phyloP scores from a whole-genome alignment of 192 early-diverging fungal species.

The Backusella westeae region DNA sequence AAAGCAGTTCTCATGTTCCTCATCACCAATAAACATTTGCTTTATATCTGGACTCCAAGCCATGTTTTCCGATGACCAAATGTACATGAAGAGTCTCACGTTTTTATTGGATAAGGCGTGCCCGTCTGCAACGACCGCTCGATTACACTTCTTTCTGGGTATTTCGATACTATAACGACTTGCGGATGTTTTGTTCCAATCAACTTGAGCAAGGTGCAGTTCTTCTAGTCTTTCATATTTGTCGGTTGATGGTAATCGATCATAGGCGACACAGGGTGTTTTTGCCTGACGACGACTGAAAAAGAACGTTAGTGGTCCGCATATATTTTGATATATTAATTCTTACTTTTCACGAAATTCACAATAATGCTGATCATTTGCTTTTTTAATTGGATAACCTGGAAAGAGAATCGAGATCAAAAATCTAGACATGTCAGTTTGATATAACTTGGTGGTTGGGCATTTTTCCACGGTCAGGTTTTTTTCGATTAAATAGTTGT shows the following conservation, averaged over 20 bases:
- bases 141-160: neutral
- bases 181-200: neutral
- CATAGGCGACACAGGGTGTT: neutral
- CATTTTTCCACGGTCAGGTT: neutral
- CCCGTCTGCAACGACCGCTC: neutral
- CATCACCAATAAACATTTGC: neutral
- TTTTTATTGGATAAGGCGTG: neutral
- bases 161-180: neutral
- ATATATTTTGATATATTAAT: too few species aligned
- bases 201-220: neutral
- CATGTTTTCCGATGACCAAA: conserved; percentile 15
- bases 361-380: conserved; percentile 10
- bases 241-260: conserved; percentile 6
- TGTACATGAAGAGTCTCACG: conserved; percentile 3
- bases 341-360: neutral
- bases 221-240: conserved; percentile 13
- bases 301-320: neutral
- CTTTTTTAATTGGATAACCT: conserved; percentile 13
- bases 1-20: neutral
- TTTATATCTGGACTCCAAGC: neutral
- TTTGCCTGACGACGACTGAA: neutral
- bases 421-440: neutral
- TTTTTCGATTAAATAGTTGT: conserved; percentile 9
- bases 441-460: neutral
- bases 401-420: conserved; percentile 16